These are phyloP conservation scores for Eimeria acervulina DNA, from an alignment of 169 alveolate species.

Conservation along the genomic window DNA sequence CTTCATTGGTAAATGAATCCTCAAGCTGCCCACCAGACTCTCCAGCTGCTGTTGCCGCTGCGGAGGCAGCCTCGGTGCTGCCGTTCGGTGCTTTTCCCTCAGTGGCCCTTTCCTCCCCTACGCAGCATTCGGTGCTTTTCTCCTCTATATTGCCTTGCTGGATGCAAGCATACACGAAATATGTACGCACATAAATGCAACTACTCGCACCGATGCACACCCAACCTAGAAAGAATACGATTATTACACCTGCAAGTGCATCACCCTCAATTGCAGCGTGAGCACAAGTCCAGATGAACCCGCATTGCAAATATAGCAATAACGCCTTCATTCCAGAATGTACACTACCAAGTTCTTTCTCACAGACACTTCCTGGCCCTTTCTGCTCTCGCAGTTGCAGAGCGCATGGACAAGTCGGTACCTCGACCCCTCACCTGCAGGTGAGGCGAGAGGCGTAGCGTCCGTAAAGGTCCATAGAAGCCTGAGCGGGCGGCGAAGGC, in stretches of 20 bases:
- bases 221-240: neutral
- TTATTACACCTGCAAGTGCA: neutral
- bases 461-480: neutral
- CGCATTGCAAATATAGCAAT: neutral
- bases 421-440: neutral
- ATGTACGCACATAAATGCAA: neutral
- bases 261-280: neutral
- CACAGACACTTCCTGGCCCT: neutral
- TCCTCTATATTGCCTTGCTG: neutral
- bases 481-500: conserved; percentile 49
- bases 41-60: neutral
- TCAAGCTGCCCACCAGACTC: neutral
- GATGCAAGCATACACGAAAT: neutral
- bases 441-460: neutral
- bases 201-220: neutral
- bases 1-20: neutral
- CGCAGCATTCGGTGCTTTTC: neutral
- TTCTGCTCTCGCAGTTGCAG: neutral
- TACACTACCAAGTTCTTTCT: neutral
- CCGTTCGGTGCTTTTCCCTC: neutral
- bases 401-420: neutral
- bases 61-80: neutral
- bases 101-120: neutral
- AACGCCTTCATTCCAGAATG: neutral
- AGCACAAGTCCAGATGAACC: neutral